Conservation (phyloP, 352 stramenopile genomes). For the Phytophthora vignae region DNA sequence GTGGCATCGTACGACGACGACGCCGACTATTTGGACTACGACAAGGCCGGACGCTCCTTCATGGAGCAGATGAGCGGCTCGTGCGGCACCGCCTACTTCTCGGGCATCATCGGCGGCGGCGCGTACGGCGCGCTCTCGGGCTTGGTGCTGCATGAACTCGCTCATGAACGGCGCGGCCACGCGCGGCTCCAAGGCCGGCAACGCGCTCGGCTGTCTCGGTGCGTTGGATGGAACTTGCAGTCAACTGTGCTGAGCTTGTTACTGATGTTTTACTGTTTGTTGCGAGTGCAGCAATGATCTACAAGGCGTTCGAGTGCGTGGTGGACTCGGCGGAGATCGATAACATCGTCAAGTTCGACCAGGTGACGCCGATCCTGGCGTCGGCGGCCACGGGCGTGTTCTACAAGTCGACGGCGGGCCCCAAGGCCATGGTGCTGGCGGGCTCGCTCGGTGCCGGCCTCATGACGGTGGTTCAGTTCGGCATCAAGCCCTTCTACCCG, state of each 20-base stretch:
- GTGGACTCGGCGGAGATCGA: conserved; percentile 84
- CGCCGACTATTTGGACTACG: conserved; percentile 88
- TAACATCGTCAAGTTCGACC: conserved; percentile 84
- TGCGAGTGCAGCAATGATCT: conserved; percentile 72
- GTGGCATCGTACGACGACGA: conserved; percentile 82
- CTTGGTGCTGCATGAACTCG: conserved; percentile 81
- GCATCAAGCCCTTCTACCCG: conserved; percentile 86
- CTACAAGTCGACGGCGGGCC: conserved; percentile 89
- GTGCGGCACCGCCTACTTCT: conserved; percentile 86
- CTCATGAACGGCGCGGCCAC: conserved; percentile 87
- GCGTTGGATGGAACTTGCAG: conserved; percentile 20
- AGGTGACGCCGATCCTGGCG: conserved; percentile 85
- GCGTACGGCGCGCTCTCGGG: conserved; percentile 71
- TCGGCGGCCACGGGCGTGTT: conserved; percentile 84
- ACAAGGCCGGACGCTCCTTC: conserved; percentile 84
- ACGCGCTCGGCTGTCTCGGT: conserved; percentile 85
- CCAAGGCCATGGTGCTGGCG: conserved; percentile 87
- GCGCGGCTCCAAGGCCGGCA: conserved; percentile 86
- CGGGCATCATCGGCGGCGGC: conserved; percentile 84
- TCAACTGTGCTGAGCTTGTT: conserved; percentile 1
- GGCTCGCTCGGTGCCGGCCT: conserved; percentile 77
- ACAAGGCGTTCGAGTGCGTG: conserved; percentile 88
- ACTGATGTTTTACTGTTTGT: conserved; percentile 11
- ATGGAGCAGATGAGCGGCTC: conserved; percentile 86
- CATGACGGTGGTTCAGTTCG: conserved; percentile 89